Percentiles rank a stretch among this genome's conserved stretches.
These are phyloP conservation scores for Hippophae tibetana DNA, from an alignment of 306 rosid genomes.

Conservation along the genomic window DNA sequence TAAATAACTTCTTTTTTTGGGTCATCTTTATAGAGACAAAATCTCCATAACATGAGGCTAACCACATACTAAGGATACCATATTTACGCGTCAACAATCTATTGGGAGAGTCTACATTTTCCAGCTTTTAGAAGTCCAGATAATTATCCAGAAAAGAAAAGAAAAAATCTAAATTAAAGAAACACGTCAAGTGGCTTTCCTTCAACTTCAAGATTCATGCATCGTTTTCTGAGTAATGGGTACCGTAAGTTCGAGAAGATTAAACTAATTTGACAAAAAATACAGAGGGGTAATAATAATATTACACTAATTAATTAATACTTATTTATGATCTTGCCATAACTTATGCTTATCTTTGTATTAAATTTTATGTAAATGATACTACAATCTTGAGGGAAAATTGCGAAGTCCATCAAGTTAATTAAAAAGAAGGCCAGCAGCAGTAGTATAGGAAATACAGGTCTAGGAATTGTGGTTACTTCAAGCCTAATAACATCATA, in stretches of 20 bases:
- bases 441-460: slow-evolving; percentile 13
- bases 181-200: neutral
- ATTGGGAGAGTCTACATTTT: neutral
- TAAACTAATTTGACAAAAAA: too few species aligned
- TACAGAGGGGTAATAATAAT: too few species aligned
- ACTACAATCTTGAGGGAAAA: neutral
- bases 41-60: neutral
- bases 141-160: neutral
- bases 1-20: too few species aligned
- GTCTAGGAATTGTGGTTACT: slow-evolving; percentile 7
- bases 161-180: neutral
- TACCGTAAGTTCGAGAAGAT: too few species aligned
- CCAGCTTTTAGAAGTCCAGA: neutral
- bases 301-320: too few species aligned
- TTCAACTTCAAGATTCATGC: neutral
- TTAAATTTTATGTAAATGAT: neutral
- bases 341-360: neutral
- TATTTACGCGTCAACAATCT: neutral
- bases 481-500: slow-evolving; percentile 9
- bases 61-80: neutral
- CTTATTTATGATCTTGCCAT: neutral
- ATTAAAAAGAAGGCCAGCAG: slow-evolving; percentile 14
- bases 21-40: neutral
- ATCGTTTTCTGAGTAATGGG: too few species aligned
- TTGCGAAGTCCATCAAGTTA: neutral